These are phyloP conservation scores for Coemansia sp. DNA, from an alignment of 192 early-diverging fungal species.

Conservation along the genomic window DNA sequence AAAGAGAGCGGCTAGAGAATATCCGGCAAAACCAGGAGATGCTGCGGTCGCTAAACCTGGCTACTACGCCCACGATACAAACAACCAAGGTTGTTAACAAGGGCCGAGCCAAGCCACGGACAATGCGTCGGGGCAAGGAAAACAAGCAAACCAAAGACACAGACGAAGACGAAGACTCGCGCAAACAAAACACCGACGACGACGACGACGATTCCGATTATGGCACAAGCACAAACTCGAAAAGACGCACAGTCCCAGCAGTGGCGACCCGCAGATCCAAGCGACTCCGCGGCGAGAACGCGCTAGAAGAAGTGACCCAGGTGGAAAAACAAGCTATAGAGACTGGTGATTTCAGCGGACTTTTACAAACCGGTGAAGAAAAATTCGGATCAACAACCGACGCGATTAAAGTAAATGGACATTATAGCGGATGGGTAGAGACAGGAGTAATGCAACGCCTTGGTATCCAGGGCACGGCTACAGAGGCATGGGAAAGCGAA, in stretches of 20 bases:
- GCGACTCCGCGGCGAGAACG: slow-evolving; percentile 47
- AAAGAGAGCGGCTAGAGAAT: slow-evolving; percentile 60
- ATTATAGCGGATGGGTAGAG: slow-evolving; percentile 70
- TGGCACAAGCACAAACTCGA: background rate
- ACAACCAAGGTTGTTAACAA: slow-evolving; percentile 2
- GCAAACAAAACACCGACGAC: background rate
- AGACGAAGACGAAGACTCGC: background rate
- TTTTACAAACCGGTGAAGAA: slow-evolving; percentile 57
- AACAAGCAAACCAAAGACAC: slow-evolving; percentile 3
- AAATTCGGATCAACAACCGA: slow-evolving; percentile 58
- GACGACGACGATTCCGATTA: slow-evolving; percentile 14
- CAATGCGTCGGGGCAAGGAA: slow-evolving; percentile 12
- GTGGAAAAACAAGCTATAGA: slow-evolving; percentile 39
- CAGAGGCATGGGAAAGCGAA: slow-evolving; percentile 74
- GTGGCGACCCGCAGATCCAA: slow-evolving; percentile 39
- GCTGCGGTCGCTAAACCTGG: slow-evolving; percentile 56
- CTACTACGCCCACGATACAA: background rate
- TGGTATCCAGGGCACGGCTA: slow-evolving; percentile 59
- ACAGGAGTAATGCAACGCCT: slow-evolving; percentile 60
- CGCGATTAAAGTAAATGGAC: slow-evolving; percentile 63
- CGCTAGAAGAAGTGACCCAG: slow-evolving; percentile 20
- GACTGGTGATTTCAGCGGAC: slow-evolving; percentile 28
- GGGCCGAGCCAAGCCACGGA: slow-evolving; percentile 1
- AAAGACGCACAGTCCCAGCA: background rate
- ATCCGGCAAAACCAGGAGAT: slow-evolving; percentile 65